These are phyloP conservation scores for Colletotrichum liaoningense DNA, from an alignment of 2,329 filamentous ascomycete genomes.

Conservation along the genomic window DNA sequence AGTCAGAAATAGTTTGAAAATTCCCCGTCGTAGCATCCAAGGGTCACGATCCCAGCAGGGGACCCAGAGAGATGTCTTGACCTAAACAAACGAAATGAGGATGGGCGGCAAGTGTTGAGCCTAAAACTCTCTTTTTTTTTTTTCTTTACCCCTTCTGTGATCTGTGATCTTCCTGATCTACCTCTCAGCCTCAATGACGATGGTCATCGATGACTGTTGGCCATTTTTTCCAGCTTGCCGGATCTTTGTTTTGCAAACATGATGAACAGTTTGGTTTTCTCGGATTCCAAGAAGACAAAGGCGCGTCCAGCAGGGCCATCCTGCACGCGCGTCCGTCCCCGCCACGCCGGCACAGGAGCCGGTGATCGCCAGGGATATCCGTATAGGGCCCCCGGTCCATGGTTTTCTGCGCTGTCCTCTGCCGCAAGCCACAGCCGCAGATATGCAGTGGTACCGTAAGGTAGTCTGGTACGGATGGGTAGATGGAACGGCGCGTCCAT, in stretches of 20 bases:
- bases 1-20: constrained; percentile 2
- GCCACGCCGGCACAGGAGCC: constrained; percentile 32
- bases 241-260: neutral
- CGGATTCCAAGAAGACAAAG: no score
- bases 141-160: no score
- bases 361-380: constrained; percentile 27
- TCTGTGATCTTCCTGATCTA: neutral
- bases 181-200: constrained; percentile 3
- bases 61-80: neutral
- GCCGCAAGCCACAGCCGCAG: constrained; percentile 4
- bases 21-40: constrained; percentile 5
- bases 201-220: neutral
- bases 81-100: constrained; percentile 29
- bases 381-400: constrained; percentile 4
- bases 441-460: neutral
- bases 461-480: no score
- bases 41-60: constrained; percentile 1
- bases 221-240: neutral
- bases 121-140: constrained; percentile 6
- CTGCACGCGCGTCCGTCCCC: constrained; percentile 26
- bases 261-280: neutral
- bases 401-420: neutral
- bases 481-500: neutral
- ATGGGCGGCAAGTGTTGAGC: constrained; percentile 9
- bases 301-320: neutral